Percentiles rank a stretch among this genome's conserved stretches.
phyloP scores from a whole-genome alignment of 495 filamentous ascomycete species.

The Penicillium lividum region DNA sequence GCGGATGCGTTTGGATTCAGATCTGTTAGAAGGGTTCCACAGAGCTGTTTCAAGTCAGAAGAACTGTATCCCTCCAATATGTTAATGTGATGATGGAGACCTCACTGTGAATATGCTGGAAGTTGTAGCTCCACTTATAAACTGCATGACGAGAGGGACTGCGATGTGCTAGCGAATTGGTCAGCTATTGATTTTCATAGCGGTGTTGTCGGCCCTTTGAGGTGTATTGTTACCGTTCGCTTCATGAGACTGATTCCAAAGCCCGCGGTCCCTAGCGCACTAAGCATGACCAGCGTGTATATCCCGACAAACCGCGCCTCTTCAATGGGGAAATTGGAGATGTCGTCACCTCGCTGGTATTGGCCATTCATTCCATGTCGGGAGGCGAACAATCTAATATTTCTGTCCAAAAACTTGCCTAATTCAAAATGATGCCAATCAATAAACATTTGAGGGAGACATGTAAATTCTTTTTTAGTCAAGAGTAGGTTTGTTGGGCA shows the following conservation, averaged over 20 bases:
- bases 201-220: not conserved
- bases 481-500: not conserved
- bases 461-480: not conserved
- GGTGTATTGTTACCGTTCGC: not conserved
- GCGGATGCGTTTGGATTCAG: conserved; percentile 59
- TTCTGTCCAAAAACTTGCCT: not conserved
- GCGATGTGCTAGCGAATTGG: not conserved
- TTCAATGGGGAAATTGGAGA: not conserved
- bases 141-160: not conserved
- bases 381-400: not conserved
- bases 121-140: conserved; percentile 3
- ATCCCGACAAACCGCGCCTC: not conserved
- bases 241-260: not conserved
- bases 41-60: conserved; percentile 44
- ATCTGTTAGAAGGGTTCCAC: conserved; percentile 55
- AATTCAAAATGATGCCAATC: not conserved
- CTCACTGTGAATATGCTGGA: not conserved
- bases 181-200: not conserved
- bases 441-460: not conserved
- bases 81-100: conserved; percentile 33
- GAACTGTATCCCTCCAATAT: conserved; percentile 55
- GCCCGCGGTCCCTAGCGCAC: not conserved
- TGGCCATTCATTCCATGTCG: not conserved
- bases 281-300: not conserved
- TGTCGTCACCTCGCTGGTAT: not conserved